Evolutionary conservation across 371 early-diverging fungal species (phyloP), one percentile per base, ranked within the genome.

Genomic region (Circinella umbellata): DNA sequence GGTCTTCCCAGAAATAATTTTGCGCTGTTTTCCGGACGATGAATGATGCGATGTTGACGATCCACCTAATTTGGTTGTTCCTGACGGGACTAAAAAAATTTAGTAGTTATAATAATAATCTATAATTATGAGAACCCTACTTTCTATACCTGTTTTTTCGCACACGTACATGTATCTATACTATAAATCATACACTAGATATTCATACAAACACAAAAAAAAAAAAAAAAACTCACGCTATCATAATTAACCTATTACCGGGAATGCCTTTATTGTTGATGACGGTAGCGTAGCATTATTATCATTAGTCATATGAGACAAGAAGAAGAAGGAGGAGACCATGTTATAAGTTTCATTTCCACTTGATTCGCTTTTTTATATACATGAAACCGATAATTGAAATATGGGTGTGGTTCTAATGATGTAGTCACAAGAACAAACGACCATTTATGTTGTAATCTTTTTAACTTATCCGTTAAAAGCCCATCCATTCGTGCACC

Each of bases 11-110:
- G 51, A 17, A 15, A 11, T 59, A 59, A 37, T 27, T 59, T 59
- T 37, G 9, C 27, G 9, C 27, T 6, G 27, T 37, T 36, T 61
- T 39, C 62, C 62, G 62, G 46, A 61, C 5, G 62, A 61, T 46
- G 46, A 61, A 61, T 38, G 62, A 61, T 46, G 46, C 42, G 62
- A 42, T 61, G 18, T 46, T 46, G 46, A 46, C 62, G 46, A 61
- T 38, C 62, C 5, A 17, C 62, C 38, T 8, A 42, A 61, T 46
- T 61, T 46, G 42, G 38, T 36, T 61, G 62, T 61, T 57, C 57
- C 35, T 57, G 57, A 57, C 42, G 42, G 42, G 11, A 42, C 11
- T 42, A 9, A 42, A 9, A 9, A 42, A 9, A 42, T 1, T 9
- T 42, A 3, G 11, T 11, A 2, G 11, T 42, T 42, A 42, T 42